Evolutionary conservation across 768 basidiomycete genomes (phyloP), one percentile per base, ranked within the genome.

Genomic region (Cystofilobasidium ferigula): DNA sequence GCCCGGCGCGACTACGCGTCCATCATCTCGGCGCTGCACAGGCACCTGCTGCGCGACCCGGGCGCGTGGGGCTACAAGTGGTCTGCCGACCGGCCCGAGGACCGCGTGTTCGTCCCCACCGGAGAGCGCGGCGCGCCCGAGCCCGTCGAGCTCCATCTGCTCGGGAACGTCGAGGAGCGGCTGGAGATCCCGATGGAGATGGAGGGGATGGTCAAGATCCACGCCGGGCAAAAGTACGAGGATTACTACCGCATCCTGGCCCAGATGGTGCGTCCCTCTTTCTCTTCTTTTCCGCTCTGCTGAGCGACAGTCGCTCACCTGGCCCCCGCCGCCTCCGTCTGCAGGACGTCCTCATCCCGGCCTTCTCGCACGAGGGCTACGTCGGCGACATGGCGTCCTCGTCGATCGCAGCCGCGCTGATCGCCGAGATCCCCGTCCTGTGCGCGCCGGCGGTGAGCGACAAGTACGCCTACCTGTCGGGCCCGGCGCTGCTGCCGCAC

Each of bases 401-500:
- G 22, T 48, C 47, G 47, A 48, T 48, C 24, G 47, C 22, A 20
- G 47, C 47, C 22, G 47, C 47, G 22, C 47, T 48, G 22, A 48
- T 48, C 47, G 47, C 47, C 47, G 26, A 48, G 47, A 48, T 48
- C 47, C 47, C 47, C n/a, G 47, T 48, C 47, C 47, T 48, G 4
- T 48, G 47, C 47, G 3, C 47, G 24, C 47, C 47, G 2, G 26
- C 3, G 4, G 20, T 48, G 22, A 6, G 4, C 10, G 2, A 10
- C 3, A 48, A 48, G 47, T 48, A 48, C 47, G 47, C 47, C 47
- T 48, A 48, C 47, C 47, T 48, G 4, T 48, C 47, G 10, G 47
- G 47, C 8, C 47, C 47, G 7, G 14, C 47, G 4, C 26, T 48
- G 13, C 47, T 48, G 4, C 47, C 47, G 22, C 47, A 48, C 14